phyloP scores from a whole-genome alignment of 257 asterid species.

The Handroanthus guayacan region DNA sequence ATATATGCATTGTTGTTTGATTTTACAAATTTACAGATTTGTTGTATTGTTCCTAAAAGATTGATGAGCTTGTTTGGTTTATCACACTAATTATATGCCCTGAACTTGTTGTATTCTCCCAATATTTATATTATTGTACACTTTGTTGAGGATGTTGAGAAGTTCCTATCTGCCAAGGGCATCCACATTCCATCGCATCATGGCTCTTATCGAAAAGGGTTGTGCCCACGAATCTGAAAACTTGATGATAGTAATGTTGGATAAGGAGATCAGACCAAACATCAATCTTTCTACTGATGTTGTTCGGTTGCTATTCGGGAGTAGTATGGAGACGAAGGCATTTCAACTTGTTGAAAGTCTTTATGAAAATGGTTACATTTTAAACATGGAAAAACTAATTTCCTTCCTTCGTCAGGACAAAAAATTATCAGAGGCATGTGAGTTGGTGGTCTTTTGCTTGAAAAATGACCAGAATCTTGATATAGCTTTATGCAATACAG shows the following conservation, averaged over 20 bases:
- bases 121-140: too few relatives aligned
- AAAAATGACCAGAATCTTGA: constrained; percentile 55
- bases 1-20: too few relatives aligned
- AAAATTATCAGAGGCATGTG: constrained; percentile 57
- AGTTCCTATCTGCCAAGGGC: constrained; percentile 68
- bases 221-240: constrained; percentile 62
- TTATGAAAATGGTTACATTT: constrained; percentile 59
- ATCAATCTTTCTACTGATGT: constrained; percentile 68
- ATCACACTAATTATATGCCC: too few relatives aligned
- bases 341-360: constrained; percentile 55
- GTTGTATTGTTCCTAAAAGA: too few relatives aligned
- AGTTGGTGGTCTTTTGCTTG: constrained; percentile 55
- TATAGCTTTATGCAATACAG: constrained; percentile 39
- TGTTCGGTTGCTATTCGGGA: constrained; percentile 50
- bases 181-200: constrained; percentile 65
- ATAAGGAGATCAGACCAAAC: constrained; percentile 65
- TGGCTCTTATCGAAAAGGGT: constrained; percentile 58
- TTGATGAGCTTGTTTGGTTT: too few relatives aligned
- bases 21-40: too few relatives aligned
- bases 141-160: constrained; percentile 72
- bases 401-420: constrained; percentile 56
- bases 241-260: constrained; percentile 69
- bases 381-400: constrained; percentile 59
- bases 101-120: too few relatives aligned
- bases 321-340: constrained; percentile 51